These are phyloP conservation scores for Hypomyces perniciosus DNA, from an alignment of 2,329 filamentous ascomycete species.

Conservation along the genomic window DNA sequence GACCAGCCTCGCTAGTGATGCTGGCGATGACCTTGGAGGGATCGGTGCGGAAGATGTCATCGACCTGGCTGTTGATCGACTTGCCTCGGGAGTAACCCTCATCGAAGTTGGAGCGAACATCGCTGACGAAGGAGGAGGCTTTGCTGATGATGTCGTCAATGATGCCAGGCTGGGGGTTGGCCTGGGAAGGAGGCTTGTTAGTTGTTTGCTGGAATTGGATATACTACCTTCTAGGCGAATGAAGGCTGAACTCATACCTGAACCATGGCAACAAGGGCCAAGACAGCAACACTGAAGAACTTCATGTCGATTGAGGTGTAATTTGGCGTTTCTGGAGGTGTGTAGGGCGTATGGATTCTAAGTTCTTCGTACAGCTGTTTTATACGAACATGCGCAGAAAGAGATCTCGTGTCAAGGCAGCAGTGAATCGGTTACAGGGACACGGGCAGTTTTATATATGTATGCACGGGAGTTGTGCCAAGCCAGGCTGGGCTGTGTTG, in stretches of 20 bases:
- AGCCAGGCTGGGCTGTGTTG: no score
- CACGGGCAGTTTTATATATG: no score
- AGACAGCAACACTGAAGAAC: constrained; percentile 29
- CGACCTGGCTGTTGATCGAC: constrained; percentile 5
- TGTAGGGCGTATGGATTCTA: background rate
- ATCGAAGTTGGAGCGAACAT: constrained; percentile 1
- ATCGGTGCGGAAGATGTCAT: constrained; percentile 8
- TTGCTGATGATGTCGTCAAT: constrained; percentile 11
- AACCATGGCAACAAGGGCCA: constrained; percentile 27
- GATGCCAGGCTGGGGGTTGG: constrained; percentile 9
- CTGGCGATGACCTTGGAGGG: constrained; percentile 10
- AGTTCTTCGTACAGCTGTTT: no score
- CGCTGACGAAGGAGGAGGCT: constrained; percentile 1
- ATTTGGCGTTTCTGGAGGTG: background rate
- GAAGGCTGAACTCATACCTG: constrained; percentile 20
- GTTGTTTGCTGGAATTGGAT: background rate
- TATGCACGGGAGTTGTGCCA: no score
- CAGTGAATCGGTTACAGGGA: no score
- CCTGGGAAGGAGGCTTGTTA: background rate
- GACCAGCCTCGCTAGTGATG: constrained; percentile 18
- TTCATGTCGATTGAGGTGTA: constrained; percentile 26
- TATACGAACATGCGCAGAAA: no score
- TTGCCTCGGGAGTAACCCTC: constrained; percentile 11
- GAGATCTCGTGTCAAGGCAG: no score
- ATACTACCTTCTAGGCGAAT: background rate